Base-by-base conservation (phyloP, 148 eudicot species). In the Vaccinium darrowii region DNA sequence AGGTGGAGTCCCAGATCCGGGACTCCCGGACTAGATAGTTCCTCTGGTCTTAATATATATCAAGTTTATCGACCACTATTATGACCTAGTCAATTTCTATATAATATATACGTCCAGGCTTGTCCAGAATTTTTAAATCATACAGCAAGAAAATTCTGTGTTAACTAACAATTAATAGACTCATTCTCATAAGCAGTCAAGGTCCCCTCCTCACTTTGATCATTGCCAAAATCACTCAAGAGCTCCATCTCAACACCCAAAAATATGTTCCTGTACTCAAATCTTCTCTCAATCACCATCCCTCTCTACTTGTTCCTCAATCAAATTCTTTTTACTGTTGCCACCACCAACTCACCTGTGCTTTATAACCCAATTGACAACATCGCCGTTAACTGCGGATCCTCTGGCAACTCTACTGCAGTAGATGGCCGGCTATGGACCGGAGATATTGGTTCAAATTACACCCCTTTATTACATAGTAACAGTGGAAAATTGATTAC, bases 351-450 rank as follows among this genome's bases (percentile, higher is more conserved):
- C 81, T 54, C 47, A 51, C 47, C 60, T 11, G 33, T 14, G 2
- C 39, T 13, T 43, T 51, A 82, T 30, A 19, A 67, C 63, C 78
- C 84, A 10, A 2, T 33, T 2, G 84, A 82, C 27, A 57, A 82
- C 19, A 71, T 88, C 0, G 79, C 87, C 15, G 60, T 88, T 6
- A 79, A 82, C 49, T 88, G 89, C 25, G 89, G 89, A 36, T 82
- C 87, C 15, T 25, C 27, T 7, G 81, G 85, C 19, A 43, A 1
- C 78, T 85, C 81, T 57, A 27, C 54, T 13, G 80, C 85, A 9
- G 19, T n/a, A 21, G 58, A 83, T 53, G 87, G 87, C 51, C 71
- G 87, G 27, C 67, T n/a, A 47, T 88, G 89, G 86, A 12, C 56
- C 0, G 89, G 85, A 71, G 87, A 88, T 67, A 16, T 23, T 1